Conservation (phyloP, 2,329 filamentous ascomycete genomes). For the Magnaporthales sp. region DNA sequence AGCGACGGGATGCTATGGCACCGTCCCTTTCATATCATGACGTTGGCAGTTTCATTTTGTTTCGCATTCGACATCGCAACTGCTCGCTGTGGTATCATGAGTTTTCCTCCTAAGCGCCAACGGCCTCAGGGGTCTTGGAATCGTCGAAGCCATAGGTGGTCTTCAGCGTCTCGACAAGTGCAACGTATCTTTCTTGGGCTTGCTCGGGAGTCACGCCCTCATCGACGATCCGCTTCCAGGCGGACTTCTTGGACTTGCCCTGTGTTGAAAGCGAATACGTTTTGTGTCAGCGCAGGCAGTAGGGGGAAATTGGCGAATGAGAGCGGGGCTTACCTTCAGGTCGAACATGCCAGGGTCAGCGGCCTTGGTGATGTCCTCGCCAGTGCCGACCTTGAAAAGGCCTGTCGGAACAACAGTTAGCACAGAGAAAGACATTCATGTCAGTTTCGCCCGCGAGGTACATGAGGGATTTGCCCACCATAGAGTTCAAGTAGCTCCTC, state of each 20-base stretch:
- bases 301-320: not conserved
- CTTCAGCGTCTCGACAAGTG: conserved; percentile 65
- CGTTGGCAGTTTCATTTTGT: not conserved
- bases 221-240: conserved; percentile 66
- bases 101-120: conserved; percentile 20
- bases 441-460: not conserved
- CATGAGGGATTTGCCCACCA: conserved; percentile 31
- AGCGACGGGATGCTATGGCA: not conserved
- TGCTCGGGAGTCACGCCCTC: conserved; percentile 51
- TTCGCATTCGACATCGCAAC: not conserved
- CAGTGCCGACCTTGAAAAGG: conserved; percentile 49
- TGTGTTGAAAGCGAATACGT: conserved; percentile 21
- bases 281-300: conserved; percentile 2
- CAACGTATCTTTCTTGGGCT: conserved; percentile 71
- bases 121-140: conserved; percentile 53
- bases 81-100: not conserved
- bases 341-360: conserved; percentile 60
- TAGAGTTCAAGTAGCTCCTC: conserved; percentile 57
- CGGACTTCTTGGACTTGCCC: conserved; percentile 73
- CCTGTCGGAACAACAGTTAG: conserved; percentile 24
- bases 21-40: not conserved
- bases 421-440: not conserved
- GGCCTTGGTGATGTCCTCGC: conserved; percentile 48
- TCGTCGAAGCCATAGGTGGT: conserved; percentile 57
- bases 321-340: conserved; percentile 43